phyloP scores from a whole-genome alignment of 306 rosid genomes.

The Cucurbita maxima region DNA sequence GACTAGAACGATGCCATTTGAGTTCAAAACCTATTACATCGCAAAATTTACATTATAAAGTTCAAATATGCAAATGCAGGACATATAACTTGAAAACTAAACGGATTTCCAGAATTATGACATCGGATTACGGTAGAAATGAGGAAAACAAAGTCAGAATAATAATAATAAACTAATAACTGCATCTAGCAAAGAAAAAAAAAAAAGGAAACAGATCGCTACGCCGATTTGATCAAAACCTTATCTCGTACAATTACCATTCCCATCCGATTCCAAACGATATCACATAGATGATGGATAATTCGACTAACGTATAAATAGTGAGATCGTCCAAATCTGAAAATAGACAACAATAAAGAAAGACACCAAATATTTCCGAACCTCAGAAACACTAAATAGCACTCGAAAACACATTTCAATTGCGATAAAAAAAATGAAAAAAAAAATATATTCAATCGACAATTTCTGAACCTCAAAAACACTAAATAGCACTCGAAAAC shows the following conservation, averaged over 20 bases:
- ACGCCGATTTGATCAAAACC: not conserved
- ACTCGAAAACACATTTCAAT: not conserved
- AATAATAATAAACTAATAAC: not conserved
- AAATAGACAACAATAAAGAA: not conserved
- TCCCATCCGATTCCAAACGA: not conserved
- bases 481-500: too few species aligned
- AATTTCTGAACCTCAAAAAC: not conserved
- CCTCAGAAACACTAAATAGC: not conserved
- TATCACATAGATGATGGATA: not conserved
- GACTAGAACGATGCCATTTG: slow-evolving; percentile 78
- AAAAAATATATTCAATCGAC: too few species aligned
- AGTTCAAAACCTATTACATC: slow-evolving; percentile 63
- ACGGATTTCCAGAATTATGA: not conserved
- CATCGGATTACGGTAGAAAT: not conserved
- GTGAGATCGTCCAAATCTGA: not conserved
- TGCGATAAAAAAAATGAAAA: too few species aligned
- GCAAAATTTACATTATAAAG: not conserved
- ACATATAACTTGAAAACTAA: not conserved
- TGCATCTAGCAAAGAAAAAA: not conserved
- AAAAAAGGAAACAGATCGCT: not conserved
- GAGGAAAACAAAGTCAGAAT: not conserved
- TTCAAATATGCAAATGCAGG: not conserved
- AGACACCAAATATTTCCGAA: not conserved
- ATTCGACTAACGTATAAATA: not conserved
- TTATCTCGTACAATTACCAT: not conserved